These are phyloP conservation scores for Bolboschoenus planiculmis DNA, from an alignment of 176 grass and related monocot species.

Conservation along the genomic window DNA sequence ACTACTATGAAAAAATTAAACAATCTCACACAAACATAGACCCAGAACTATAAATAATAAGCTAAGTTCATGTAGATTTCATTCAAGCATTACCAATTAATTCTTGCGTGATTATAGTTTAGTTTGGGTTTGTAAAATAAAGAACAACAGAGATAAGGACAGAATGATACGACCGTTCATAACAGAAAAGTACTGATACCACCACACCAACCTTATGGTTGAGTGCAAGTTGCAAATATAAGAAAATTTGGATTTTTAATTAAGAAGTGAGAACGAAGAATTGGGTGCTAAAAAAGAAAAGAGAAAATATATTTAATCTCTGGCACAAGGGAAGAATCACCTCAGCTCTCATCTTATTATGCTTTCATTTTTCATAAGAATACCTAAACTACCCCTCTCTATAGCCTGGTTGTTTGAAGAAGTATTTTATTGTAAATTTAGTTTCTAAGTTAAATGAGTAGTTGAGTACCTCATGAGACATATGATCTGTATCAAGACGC, in stretches of 20 bases:
- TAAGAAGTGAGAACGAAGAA: background rate
- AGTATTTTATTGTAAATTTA: background rate
- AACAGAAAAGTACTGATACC: background rate
- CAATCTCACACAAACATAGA: background rate
- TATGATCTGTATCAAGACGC: slow-evolving; percentile 75
- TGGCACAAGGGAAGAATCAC: background rate
- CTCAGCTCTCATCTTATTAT: background rate
- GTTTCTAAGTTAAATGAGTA: background rate
- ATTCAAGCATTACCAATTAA: background rate
- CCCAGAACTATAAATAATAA: background rate
- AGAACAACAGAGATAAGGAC: background rate
- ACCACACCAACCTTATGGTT: background rate
- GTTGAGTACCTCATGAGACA: slow-evolving; percentile 71
- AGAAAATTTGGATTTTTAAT: background rate
- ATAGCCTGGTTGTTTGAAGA: background rate
- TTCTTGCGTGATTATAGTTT: background rate
- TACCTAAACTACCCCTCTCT: background rate
- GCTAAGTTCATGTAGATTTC: background rate
- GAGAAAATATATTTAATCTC: background rate
- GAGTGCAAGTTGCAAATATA: background rate
- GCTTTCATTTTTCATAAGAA: background rate
- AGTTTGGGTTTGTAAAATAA: background rate
- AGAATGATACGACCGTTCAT: background rate
- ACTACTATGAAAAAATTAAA: background rate
- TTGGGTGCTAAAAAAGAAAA: background rate